A percentile compares a stretch with the other conserved stretches of the same genome.
Conservation (phyloP, 495 filamentous ascomycete species). For the Xylaria palmicola region DNA sequence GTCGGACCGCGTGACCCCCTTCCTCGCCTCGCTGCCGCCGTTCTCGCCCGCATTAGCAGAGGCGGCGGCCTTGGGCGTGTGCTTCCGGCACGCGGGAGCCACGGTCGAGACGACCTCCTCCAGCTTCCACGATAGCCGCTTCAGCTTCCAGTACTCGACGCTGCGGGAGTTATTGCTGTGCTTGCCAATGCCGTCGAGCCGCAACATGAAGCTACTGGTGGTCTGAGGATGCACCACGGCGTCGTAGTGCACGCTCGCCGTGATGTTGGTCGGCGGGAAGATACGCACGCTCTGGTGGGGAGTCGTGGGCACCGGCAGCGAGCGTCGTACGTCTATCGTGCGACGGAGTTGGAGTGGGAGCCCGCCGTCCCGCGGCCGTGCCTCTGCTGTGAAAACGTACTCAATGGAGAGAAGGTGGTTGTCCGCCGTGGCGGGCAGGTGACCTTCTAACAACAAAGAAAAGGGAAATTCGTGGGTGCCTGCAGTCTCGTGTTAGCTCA, state of each 20-base stretch:
- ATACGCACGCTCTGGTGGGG: conserved; percentile 84
- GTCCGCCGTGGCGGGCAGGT: conserved; percentile 79
- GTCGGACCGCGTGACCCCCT: conserved; percentile 77
- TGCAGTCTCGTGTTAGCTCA: conserved; percentile 27
- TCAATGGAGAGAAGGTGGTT: conserved; percentile 69
- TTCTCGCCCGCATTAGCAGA: conserved; percentile 31
- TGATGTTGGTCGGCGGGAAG: conserved; percentile 94
- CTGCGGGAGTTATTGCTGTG: conserved; percentile 52
- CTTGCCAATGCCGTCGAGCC: conserved; percentile 74
- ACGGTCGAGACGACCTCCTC: conserved; percentile 81
- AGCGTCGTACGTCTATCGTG: conserved; percentile 69
- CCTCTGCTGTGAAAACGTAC: conserved; percentile 79
- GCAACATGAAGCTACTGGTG: conserved; percentile 73
- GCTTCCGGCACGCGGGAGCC: conserved; percentile 77
- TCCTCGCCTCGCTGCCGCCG: conserved; percentile 41
- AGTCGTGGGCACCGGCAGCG: conserved; percentile 55
- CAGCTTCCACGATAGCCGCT: conserved; percentile 88
- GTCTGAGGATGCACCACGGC: conserved; percentile 85
- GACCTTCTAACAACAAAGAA: conserved; percentile 81
- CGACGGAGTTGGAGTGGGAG: conserved; percentile 58
- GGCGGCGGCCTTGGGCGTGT: conserved; percentile 59
- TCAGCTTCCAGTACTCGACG: conserved; percentile 76
- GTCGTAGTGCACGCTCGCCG: conserved; percentile 74
- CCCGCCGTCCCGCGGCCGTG: conserved; percentile 53
- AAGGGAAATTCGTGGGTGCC: conserved; percentile 83